Evolutionary conservation across 441 rosid genomes (phyloP).

Genomic region (Mallotus repandus): DNA sequence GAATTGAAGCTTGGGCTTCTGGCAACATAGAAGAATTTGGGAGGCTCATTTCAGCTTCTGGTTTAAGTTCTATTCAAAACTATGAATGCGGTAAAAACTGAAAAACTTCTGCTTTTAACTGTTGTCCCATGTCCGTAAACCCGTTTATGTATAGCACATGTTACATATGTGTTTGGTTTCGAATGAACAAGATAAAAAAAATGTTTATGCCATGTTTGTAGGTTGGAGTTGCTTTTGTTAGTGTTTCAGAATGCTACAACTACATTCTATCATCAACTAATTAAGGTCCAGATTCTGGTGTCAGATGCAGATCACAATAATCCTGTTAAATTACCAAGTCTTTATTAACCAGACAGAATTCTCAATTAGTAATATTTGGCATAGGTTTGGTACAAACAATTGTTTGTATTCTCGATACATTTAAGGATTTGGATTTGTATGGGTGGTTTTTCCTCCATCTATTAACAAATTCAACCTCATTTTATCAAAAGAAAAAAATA

Average conservation of each 20-base stretch:
- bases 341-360: background rate
- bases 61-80: constrained; percentile 84
- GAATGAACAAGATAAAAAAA: background rate
- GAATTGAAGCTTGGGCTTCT: constrained; percentile 77
- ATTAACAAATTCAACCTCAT: too few species aligned
- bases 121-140: background rate
- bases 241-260: background rate
- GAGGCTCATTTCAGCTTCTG: constrained; percentile 79
- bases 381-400: too few species aligned
- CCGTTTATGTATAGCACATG: background rate
- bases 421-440: too few species aligned
- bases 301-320: background rate
- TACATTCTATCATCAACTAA: background rate
- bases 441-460: too few species aligned
- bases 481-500: too few species aligned
- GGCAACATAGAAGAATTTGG: constrained; percentile 73
- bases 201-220: background rate
- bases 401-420: too few species aligned
- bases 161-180: background rate
- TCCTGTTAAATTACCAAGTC: background rate
- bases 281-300: background rate
- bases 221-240: background rate
- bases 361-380: too few species aligned
- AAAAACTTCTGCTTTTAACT: background rate
- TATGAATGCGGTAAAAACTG: constrained; percentile 77